A percentile compares a stretch with the other conserved stretches of the same genome.
phyloP scores from a whole-genome alignment of 2,329 filamentous ascomycete species.

The Aspergillus fructus region DNA sequence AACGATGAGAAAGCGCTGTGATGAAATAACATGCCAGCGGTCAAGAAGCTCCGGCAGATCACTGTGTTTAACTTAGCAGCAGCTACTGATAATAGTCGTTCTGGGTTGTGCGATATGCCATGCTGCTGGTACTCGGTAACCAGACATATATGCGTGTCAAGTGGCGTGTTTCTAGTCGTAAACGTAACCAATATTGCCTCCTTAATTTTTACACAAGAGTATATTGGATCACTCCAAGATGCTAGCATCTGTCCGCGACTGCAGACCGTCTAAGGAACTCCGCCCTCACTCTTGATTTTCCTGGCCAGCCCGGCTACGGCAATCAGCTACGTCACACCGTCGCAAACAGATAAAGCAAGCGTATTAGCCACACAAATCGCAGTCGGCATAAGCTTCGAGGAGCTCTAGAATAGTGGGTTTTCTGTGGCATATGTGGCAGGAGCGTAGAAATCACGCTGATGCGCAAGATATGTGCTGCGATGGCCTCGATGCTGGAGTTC shows the following conservation, averaged over 20 bases:
- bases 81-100: too few relatives aligned
- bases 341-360: constrained; percentile 45
- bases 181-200: too few relatives aligned
- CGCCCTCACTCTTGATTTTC: constrained; percentile 5
- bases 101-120: too few relatives aligned
- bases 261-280: background rate
- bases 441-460: constrained; percentile 31
- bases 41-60: background rate
- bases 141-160: too few relatives aligned
- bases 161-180: too few relatives aligned
- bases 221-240: background rate
- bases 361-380: constrained; percentile 38
- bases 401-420: constrained; percentile 40
- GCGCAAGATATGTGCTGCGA: constrained; percentile 18
- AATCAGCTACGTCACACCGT: constrained; percentile 36
- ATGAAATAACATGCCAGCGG: background rate
- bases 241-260: background rate
- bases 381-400: constrained; percentile 43
- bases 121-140: too few relatives aligned
- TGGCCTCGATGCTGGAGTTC: constrained; percentile 25
- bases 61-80: too few relatives aligned
- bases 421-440: constrained; percentile 45
- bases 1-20: background rate
- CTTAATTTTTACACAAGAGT: background rate
- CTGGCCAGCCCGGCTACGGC: constrained; percentile 17